Base-by-base conservation (phyloP, 192 early-diverging fungal species). In the Chytriomyces hyalinus region DNA sequence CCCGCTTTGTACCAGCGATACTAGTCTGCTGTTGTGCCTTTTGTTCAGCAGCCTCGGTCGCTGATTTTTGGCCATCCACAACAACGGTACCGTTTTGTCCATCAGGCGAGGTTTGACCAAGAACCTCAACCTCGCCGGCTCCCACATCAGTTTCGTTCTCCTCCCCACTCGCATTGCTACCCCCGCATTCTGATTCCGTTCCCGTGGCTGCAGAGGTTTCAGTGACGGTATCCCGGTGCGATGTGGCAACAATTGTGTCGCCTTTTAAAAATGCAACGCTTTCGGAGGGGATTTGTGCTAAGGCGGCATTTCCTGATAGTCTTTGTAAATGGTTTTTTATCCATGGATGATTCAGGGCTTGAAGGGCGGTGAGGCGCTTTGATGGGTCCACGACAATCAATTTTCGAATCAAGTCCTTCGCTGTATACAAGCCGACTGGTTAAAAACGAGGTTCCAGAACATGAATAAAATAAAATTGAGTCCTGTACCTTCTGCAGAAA, bases 261-360 rank as follows among this genome's bases (percentile, higher is more conserved):
- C 36, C 36, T 36, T 36, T 36, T 36, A 36, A 36, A 36, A 36
- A 36, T 36, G 36, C 36, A 36, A 36, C 36, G 0, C 36, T 36
- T 36, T 36, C 36, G 36, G 36, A 36, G 4, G 36, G 36, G 36
- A 36, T 36, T 20, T 57, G 53, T n/a, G 53, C 13, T n/a, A 57
- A 13, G 53, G 53, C 53, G 13, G 13, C 53, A 3, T 57, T 20
- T 13, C 53, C 15, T 57, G 15, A n/a, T 3, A 57, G 53, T 20
- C 53, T 0, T 4, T 57, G 15, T 20, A 57, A 3, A 20, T 57
- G 53, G 53, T 57, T 20, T 20, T 20, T 13, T n/a, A 95, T 76
- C 93, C 93, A 97, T 13, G 92, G 90, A 57, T 97, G 94, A 53
- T 83, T 65, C 49, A 96, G 84, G 0, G 94, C 94, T 79, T 93